Evolutionary conservation across 2,329 filamentous ascomycete genomes (phyloP), one percentile per base, ranked within the genome.

Genomic region (Pestalotiopsis sp.): DNA sequence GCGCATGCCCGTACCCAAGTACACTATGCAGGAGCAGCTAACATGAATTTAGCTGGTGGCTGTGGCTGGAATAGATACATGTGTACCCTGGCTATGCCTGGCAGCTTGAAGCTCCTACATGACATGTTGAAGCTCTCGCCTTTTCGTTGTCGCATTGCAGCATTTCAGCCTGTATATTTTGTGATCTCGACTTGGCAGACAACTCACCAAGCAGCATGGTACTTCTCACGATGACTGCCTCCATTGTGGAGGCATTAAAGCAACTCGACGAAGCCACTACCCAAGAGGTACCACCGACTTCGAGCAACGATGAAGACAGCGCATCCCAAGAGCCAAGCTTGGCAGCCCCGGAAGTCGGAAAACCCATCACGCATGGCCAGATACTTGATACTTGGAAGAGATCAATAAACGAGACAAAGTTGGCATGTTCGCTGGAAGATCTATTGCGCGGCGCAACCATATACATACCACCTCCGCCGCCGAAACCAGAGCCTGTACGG

Each of bases 391-490:
- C 94, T 0, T 90, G 90, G 77, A 87, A 82, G 71, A 76, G 79
- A 2, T 79, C 92, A 6, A 85, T 82, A 71, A 71, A 72, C 0
- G 72, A 78, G 4, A 74, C 73, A 9, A 66, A 78, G 36, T 70
- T 74, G 4, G 71, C 74, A 13, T 85, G 81, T 69, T 88, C 85
- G 17, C 85, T 98, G 13, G 92, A 95, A 73, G 76, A 82, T 41
- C 87, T 98, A 39, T 85, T 98, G 11, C 87, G 84, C 68, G 93
- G 94, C 61, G 89, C 94, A 31, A 85, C 78, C 67, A 83, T 97
- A 71, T 97, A 97, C 79, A 80, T 90, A 11, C 88, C 93, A n/a
- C 94, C 94, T n/a, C 92, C 93, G 14, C 88, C 91, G 4, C 90
- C 92, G 4, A 97, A 94, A 77, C 87, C 90, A 2, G 91, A 94